Base-by-base conservation (phyloP, 345 rosid species). In the Hibiscus mutabilis region DNA sequence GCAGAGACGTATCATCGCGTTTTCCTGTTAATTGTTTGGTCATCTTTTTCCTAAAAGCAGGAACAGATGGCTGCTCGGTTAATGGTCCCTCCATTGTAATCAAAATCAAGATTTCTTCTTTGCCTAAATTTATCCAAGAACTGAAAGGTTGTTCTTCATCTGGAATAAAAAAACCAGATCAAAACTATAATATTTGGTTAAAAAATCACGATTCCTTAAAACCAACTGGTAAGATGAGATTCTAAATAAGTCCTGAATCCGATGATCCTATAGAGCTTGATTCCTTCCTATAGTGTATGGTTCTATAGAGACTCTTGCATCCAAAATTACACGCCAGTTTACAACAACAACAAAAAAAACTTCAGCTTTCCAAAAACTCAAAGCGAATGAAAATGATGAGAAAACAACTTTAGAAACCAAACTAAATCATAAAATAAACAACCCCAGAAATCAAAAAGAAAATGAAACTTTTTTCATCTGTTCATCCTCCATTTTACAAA, bases 21-120 rank as follows among this genome's bases (percentile, higher is more conserved):
- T 94, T 91, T 22, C 98, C 97, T 0, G 97, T 91, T 67, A 94
- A 75, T 76, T 91, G 97, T 76, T 91, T 94, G 62, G 87, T 80
- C 91, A 94, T 91, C 84, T 87, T 94, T 77, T 85, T 91, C 80
- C 82, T 77, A 5, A 81, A 82, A 64, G 76, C 51, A 24, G 70
- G 62, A 60, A 24, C 62, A 24, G 11, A 53, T 0, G 76, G 73
- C 27, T 52, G 74, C 74, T 61, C 65, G 18, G 58, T 37, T 21
- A 27, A 6, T 4, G 74, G 60, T 58, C 19, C 58, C 79, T 64
- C 79, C 74, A 82, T 82, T 66, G 67, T 65, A 15, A 47, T 73
- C 67, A 62, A 29, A 69, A 47, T 42, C 51, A 15, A 14, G 63
- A 25, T 19, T 37, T 60, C 13, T 24, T 4, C 29, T 15, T 27